Conservation (phyloP, 164 flowering plant species). For the Aristolochia californica region DNA sequence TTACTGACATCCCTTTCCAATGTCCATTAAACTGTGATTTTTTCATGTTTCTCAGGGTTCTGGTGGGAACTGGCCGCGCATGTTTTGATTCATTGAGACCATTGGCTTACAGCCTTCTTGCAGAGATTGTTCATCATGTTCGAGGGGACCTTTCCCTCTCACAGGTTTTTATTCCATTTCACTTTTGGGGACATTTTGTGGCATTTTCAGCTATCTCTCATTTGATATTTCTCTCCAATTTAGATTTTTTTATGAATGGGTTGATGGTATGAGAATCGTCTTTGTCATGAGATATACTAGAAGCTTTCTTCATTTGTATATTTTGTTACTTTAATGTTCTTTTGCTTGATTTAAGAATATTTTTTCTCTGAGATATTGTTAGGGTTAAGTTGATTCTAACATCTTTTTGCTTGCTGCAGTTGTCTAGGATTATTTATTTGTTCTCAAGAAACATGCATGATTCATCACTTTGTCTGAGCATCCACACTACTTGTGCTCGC, state of each 20-base stretch:
- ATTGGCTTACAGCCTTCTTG: constrained; percentile 90
- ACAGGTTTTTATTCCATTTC: constrained; percentile 41
- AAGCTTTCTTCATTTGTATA: too few relatives aligned
- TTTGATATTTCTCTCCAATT: neutral
- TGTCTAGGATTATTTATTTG: constrained; percentile 89
- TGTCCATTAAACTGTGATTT: too few relatives aligned
- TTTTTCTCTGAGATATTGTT: neutral
- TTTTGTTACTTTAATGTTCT: too few relatives aligned
- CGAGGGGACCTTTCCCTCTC: constrained; percentile 75
- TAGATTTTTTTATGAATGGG: too few relatives aligned
- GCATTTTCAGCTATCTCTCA: neutral
- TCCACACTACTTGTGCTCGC: constrained; percentile 98
- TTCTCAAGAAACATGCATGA: constrained; percentile 99
- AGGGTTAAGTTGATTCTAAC: neutral
- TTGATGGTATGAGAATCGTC: too few relatives aligned
- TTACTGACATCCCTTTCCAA: too few relatives aligned
- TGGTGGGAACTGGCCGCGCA: constrained; percentile 92
- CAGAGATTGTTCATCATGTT: constrained; percentile 98
- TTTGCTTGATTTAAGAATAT: neutral
- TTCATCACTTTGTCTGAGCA: constrained; percentile 84
- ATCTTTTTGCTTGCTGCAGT: constrained; percentile 34
- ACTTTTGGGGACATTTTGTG: neutral
- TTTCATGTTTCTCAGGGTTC: constrained; percentile 44
- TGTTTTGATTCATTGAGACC: constrained; percentile 95
- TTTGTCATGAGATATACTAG: too few relatives aligned